Base-by-base conservation (phyloP, 805 yeast species). In the Ogataea pignaliae region DNA sequence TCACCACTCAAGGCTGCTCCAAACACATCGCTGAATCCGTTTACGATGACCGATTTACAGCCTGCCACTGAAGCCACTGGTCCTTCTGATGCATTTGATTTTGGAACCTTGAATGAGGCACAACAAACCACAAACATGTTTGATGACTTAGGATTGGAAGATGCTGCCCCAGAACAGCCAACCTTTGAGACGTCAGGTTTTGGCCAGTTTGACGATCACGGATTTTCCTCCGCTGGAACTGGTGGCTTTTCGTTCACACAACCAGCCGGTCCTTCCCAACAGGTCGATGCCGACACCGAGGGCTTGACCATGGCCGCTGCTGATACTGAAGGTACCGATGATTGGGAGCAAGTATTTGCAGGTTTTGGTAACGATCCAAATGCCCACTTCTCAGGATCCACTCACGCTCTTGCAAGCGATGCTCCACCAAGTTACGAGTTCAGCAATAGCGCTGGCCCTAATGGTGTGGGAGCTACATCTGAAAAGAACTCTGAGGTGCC, bases 341-440 rank as follows among this genome's bases (percentile, higher is more conserved):
- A 89, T 62, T 89, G 97, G 97, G 96, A 89, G 57, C 90, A 88
- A 66, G 75, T 89, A 21, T 89, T 89, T 68, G 91, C 95, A 3
- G 96, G 95, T 0, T 85, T 87, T 60, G 90, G 91, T 14, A 84
- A 83, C 51, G 72, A 63, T 51, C 66, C 63, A 32, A 51, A 44
- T 18, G 26, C 57, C 42, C 39, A 32, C 40, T 18, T 30, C 13
- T 30, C 14, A 13, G 33, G 33, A 30, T 13, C 33, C 14, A n/a
- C 33, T 13, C 14, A 12, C 33, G 32, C 42, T 10, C 34, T 45
- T 14, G 57, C 50, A n/a, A 42, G 42, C 13, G 51, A 51, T 39
- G 50, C 47, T 6, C 56, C 56, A n/a, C 53, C 54, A 17, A 44
- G 49, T 3, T 51, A 47, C 34, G 51, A 43, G 17, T 47, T 53